phyloP scores from a whole-genome alignment of 176 grass and related monocot species.

The Oryza meridionalis region DNA sequence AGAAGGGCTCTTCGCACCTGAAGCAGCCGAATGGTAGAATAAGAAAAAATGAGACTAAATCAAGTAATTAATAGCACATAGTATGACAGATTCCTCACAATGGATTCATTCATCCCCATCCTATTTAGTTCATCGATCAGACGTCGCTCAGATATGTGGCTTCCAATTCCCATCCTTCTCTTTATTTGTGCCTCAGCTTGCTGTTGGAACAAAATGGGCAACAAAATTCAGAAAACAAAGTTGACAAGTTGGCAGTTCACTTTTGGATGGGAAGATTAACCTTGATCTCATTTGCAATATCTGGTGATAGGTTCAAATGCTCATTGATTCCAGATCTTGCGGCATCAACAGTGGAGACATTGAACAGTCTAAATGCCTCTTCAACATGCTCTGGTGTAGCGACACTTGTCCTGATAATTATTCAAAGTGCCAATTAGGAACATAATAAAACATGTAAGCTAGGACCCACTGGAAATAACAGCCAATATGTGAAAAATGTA shows the following conservation, averaged over 20 bases:
- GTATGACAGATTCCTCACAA: slow-evolving; percentile 55
- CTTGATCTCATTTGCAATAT: slow-evolving; percentile 98
- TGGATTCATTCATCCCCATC: slow-evolving; percentile 96
- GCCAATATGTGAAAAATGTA: background rate
- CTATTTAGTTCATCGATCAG: slow-evolving; percentile 72
- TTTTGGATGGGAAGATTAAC: slow-evolving; percentile 26
- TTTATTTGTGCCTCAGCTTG: slow-evolving; percentile 97
- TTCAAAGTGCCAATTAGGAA: background rate
- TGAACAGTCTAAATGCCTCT: slow-evolving; percentile 95
- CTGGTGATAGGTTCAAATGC: slow-evolving; percentile 87
- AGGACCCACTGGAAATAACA: background rate
- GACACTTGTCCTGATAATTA: slow-evolving; percentile 69
- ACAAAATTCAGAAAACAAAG: background rate
- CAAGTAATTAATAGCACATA: background rate
- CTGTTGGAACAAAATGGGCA: slow-evolving; percentile 42
- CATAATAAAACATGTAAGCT: background rate
- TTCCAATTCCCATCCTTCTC: slow-evolving; percentile 95
- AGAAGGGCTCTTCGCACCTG: slow-evolving; percentile 95
- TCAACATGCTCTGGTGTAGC: slow-evolving; percentile 94
- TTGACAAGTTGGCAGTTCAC: background rate
- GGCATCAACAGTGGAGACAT: slow-evolving; percentile 86
- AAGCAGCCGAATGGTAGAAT: slow-evolving; percentile 3
- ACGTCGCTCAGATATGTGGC: slow-evolving; percentile 86
- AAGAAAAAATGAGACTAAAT: slow-evolving; percentile 18
- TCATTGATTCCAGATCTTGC: slow-evolving; percentile 98